Evolutionary conservation across 805 yeast genomes (phyloP).

Genomic region (Yamadazyma endophytica): DNA sequence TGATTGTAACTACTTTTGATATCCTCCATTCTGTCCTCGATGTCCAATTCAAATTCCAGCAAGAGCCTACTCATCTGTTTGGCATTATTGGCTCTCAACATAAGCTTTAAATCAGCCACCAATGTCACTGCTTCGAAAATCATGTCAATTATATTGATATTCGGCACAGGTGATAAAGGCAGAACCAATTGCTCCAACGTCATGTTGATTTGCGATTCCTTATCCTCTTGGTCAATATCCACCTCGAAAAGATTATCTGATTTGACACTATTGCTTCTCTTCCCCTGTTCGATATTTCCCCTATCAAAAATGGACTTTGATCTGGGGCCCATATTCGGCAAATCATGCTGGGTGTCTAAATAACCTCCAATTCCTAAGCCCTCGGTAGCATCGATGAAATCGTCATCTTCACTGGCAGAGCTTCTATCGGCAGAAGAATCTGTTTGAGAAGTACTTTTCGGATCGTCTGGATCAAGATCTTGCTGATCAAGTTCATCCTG

Average conservation of each 20-base stretch:
- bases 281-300: slow-evolving; percentile 10
- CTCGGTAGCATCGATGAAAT: slow-evolving; percentile 11
- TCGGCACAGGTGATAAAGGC: slow-evolving; percentile 52
- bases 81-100: slow-evolving; percentile 53
- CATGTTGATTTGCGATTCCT: slow-evolving; percentile 12
- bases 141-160: slow-evolving; percentile 51
- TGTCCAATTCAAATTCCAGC: slow-evolving; percentile 24
- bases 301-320: slow-evolving; percentile 36
- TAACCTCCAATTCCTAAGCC: slow-evolving; percentile 30
- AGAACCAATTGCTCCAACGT: slow-evolving; percentile 58
- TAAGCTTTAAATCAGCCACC: slow-evolving; percentile 60
- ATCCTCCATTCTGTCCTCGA: slow-evolving; percentile 20
- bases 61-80: slow-evolving; percentile 45
- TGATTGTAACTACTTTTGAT: too few relatives aligned
- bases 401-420: slow-evolving; percentile 26
- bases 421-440: slow-evolving; percentile 20
- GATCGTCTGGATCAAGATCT: background rate
- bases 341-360: slow-evolving; percentile 19
- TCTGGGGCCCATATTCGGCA: slow-evolving; percentile 22
- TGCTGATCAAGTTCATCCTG: slow-evolving; percentile 1
- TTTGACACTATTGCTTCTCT: slow-evolving; percentile 9
- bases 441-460: too few relatives aligned
- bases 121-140: slow-evolving; percentile 60
- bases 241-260: slow-evolving; percentile 10
- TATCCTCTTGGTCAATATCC: slow-evolving; percentile 14